Conservation (phyloP, 352 stramenopile species). For the Phytophthora vignae region DNA sequence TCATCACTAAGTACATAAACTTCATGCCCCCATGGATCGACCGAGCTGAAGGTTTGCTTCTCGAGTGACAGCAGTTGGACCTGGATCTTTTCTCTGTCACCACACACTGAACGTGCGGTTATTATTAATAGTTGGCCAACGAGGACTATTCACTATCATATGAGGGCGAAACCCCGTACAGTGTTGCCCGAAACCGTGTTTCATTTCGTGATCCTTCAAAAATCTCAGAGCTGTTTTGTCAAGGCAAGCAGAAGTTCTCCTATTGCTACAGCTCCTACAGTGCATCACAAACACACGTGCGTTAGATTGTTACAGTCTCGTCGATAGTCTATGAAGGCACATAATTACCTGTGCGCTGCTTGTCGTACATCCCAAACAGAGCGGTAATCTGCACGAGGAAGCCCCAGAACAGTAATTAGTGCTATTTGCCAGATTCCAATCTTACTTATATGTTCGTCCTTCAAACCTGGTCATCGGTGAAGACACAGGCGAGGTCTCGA, state of each 20-base stretch:
- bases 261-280: neutral
- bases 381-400: slow-evolving; percentile 43
- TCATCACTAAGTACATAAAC: neutral
- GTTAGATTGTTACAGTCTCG: slow-evolving; percentile 1
- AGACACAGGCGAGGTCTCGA: slow-evolving; percentile 54
- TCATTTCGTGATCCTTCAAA: neutral
- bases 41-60: too few species aligned
- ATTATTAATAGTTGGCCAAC: too few species aligned
- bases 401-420: neutral
- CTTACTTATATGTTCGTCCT: neutral
- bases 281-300: neutral
- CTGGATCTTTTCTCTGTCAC: too few species aligned
- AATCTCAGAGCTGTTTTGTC: neutral
- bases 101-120: too few species aligned
- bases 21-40: too few species aligned
- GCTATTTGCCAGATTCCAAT: neutral
- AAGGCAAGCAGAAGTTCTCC: neutral
- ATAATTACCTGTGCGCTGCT: slow-evolving; percentile 42
- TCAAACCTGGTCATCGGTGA: slow-evolving; percentile 67
- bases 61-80: too few species aligned
- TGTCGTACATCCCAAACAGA: slow-evolving; percentile 58
- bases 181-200: too few species aligned
- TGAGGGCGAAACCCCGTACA: too few species aligned
- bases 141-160: too few species aligned
- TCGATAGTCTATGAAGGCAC: neutral